Base-by-base conservation (phyloP, 1,139 yeast genomes). In the Magnusiomyces sp. region DNA sequence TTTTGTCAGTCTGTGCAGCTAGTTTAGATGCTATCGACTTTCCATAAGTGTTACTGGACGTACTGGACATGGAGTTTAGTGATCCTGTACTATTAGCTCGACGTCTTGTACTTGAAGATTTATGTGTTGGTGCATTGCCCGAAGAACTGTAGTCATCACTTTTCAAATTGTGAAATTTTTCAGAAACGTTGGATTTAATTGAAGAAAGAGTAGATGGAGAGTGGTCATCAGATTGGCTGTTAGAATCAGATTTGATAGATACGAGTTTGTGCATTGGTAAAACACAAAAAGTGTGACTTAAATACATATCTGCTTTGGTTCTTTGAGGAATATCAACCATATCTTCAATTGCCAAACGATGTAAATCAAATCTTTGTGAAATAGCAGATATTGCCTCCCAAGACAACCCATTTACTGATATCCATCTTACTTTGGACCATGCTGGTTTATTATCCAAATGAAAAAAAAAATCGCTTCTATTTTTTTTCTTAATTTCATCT, bases 291-390 rank as follows among this genome's bases (percentile, higher is more conserved):
- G 75, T 59, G 56, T 76, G 79, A 27, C 64, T 66, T 2, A 74
- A 71, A 53, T 74, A 77, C 36, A 71, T 64, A 56, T 77, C 81
- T 40, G 71, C 71, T 55, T 77, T 77, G 1, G 81, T 76, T 23
- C 82, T 64, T 50, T 76, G 80, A 2, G 81, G 81, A 33, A 76
- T 71, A 60, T 77, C 81, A 45, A 77, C 72, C 77, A 77, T 72
- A 58, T 77, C 81, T 58, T 77, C 82, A 46, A 77, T 66, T 0
- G 80, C 75, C 47, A 76, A 61, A 23, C 76, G 70, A 58, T 76
- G 80, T 29, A 76, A 59, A 17, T 67, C 62, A 56, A 69, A 75
- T 47, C 62, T 60, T 43, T 63, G 56, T 1, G 75, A 71, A 38
- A 76, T 64, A 1, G 71, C 61, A 7, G 73, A 67, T 7, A 76